phyloP scores from a whole-genome alignment of 805 yeast genomes.

The Torulaspora quercuum region DNA sequence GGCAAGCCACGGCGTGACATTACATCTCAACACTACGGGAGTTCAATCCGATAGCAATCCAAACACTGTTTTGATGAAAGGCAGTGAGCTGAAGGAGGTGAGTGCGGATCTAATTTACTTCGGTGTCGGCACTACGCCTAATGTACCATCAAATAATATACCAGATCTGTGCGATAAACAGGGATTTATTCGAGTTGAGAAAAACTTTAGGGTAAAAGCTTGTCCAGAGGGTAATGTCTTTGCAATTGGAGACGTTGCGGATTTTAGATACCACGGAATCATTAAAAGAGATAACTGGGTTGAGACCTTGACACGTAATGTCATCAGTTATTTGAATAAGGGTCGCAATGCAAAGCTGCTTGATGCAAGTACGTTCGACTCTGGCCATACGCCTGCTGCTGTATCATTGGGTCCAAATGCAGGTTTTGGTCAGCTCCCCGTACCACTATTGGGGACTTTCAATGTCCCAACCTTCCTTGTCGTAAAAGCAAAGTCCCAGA shows the following conservation, averaged over 20 bases:
- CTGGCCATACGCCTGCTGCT: conserved; percentile 2
- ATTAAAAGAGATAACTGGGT: conserved; percentile 11
- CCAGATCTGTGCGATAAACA: conserved; percentile 9
- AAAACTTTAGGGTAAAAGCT: conserved; percentile 24
- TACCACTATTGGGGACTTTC: conserved; percentile 5
- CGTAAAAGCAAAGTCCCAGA: conserved; percentile 3
- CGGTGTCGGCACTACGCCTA: conserved; percentile 24
- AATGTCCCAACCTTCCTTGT: conserved; percentile 5
- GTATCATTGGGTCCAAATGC: conserved; percentile 9
- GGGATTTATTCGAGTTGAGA: conserved; percentile 24
- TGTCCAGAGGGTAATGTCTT: conserved; percentile 27
- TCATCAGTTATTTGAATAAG: conserved; percentile 3
- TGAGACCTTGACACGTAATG: conserved; percentile 5
- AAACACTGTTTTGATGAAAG: conserved; percentile 7
- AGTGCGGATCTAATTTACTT: conserved; percentile 22
- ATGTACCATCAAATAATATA: conserved; percentile 22
- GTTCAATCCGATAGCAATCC: conserved; percentile 10
- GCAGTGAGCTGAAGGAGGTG: conserved; percentile 3
- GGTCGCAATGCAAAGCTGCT: conserved; percentile 1
- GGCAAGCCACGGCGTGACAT: conserved; percentile 15
- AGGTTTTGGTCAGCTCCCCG: conserved; percentile 7
- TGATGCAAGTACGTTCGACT: conserved; percentile 1
- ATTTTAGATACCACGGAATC: conserved; percentile 27
- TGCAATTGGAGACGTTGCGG: conserved; percentile 37
- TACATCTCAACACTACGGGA: conserved; percentile 16